These are phyloP conservation scores for Monilinia vaccinii-corymbosi DNA, from an alignment of 2,329 filamentous ascomycete genomes.

Conservation along the genomic window DNA sequence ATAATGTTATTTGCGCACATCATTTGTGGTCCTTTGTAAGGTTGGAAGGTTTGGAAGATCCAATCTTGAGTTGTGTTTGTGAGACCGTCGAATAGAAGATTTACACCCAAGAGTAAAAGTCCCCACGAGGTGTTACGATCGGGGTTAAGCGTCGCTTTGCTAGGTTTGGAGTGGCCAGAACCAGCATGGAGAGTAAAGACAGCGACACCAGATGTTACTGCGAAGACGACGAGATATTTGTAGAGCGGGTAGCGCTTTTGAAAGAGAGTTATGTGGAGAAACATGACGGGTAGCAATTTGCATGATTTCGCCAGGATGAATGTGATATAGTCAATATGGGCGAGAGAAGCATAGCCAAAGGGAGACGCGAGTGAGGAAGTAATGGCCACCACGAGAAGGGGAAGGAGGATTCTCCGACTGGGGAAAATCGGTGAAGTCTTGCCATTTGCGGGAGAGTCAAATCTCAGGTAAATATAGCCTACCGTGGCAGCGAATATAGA, in stretches of 20 bases:
- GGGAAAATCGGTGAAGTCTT: slow-evolving; percentile 66
- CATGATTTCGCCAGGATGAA: slow-evolving; percentile 96
- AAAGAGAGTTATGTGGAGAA: slow-evolving; percentile 88
- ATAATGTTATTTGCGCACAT: slow-evolving; percentile 97
- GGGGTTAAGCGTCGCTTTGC: slow-evolving; percentile 33
- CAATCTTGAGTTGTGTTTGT: slow-evolving; percentile 97
- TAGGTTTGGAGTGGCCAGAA: slow-evolving; percentile 48
- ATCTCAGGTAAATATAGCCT: slow-evolving; percentile 70
- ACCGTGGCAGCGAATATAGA: slow-evolving; percentile 78
- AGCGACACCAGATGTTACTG: slow-evolving; percentile 86
- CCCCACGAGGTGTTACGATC: slow-evolving; percentile 65
- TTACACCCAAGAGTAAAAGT: slow-evolving; percentile 73
- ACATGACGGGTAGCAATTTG: slow-evolving; percentile 98
- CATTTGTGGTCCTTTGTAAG: slow-evolving; percentile 92
- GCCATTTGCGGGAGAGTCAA: slow-evolving; percentile 47
- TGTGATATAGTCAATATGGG: slow-evolving; percentile 95
- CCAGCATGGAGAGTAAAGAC: slow-evolving; percentile 85
- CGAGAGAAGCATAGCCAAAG: slow-evolving; percentile 86
- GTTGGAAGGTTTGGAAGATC: slow-evolving; percentile 72
- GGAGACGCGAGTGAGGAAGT: slow-evolving; percentile 87
- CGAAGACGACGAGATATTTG: slow-evolving; percentile 88
- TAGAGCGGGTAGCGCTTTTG: slow-evolving; percentile 82
- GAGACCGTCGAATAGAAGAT: slow-evolving; percentile 88
- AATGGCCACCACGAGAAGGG: slow-evolving; percentile 75
- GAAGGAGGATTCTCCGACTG: slow-evolving; percentile 60